Base-by-base conservation (phyloP, 768 basidiomycete species). In the Leucocoprinus birnbaumii region DNA sequence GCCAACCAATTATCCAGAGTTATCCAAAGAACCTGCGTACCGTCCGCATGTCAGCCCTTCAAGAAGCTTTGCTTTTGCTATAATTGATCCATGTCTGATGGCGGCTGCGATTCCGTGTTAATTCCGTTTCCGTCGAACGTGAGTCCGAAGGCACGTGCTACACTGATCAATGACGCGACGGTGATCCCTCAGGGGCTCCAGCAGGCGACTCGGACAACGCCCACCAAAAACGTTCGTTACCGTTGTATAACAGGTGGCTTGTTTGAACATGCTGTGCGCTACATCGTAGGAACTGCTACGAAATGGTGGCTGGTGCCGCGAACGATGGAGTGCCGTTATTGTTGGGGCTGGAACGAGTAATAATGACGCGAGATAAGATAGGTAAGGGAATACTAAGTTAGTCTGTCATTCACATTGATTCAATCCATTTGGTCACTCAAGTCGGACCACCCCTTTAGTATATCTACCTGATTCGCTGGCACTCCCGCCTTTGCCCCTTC, bases 391-490 rank as follows among this genome's bases (percentile, higher is more conserved):
- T 31, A 31, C 31, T 31, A 31, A 31, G 31, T 31, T 31, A 35
- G 40, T 34, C 35, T 48, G 45, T 21, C 27, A 54, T 46, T 53
- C 44, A 53, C 34, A 21, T 19, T 21, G 38, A 35, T 41, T 40
- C 44, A 47, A 46, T 46, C 45, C 44, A 19, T 18, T 27, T 27
- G 18, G 52, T 48, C 54, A 48, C n/a, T 43, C 19, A n/a, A 19
- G 47, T 48, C 54, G 41, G 22, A 43, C 46, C 41, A 55, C 40
- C 40, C 54, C 21, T 37, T 55, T 48, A 5, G 38, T 38, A 55
- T 48, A 55, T 55, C 47, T 26, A 34, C 40, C 14, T 55, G 16
- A 48, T 55, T 42, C 47, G 54, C 54, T 55, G 54, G 54, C 54
- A 55, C 40, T 43, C 21, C 31, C 11, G 24, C 37, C 25, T 41